A percentile compares a stretch with the other conserved stretches of the same genome.
phyloP scores from a whole-genome alignment of 306 rosid species.

The Inga laurina region DNA sequence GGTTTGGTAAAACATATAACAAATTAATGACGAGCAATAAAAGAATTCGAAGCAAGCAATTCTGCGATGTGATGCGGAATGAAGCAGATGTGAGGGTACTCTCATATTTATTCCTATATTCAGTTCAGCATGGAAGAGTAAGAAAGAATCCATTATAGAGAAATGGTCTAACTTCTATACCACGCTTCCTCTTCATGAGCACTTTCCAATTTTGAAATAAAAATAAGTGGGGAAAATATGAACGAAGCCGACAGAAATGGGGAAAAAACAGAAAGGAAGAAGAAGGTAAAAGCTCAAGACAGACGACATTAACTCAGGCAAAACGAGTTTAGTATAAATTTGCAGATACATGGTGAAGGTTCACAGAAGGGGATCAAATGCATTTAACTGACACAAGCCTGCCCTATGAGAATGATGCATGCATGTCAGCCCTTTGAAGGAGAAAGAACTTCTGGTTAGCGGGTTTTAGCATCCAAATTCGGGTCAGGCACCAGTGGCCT shows the following conservation, averaged over 20 bases:
- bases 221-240: conserved; percentile 4
- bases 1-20: conserved; percentile 35
- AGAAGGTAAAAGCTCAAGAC: neutral
- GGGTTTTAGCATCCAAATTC: conserved; percentile 19
- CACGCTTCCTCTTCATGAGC: conserved; percentile 30
- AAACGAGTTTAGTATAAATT: neutral
- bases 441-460: conserved; percentile 15
- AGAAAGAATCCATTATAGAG: conserved; percentile 16
- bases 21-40: conserved; percentile 26
- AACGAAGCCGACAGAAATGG: conserved; percentile 4
- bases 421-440: conserved; percentile 26
- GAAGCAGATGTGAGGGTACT: conserved; percentile 9
- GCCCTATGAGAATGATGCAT: conserved; percentile 17
- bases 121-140: conserved; percentile 21
- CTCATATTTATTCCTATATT: conserved; percentile 7
- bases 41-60: conserved; percentile 18
- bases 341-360: conserved; percentile 1
- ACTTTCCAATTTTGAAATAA: neutral
- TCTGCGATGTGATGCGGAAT: conserved; percentile 10
- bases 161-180: conserved; percentile 20
- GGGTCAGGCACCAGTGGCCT: neutral
- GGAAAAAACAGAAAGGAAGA: neutral
- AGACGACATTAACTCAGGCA: conserved; percentile 18
- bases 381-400: conserved; percentile 27
- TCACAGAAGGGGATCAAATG: conserved; percentile 31